Percentiles rank a stretch among this genome's conserved stretches.
Evolutionary conservation across 495 filamentous ascomycete species (phyloP).

Genomic region (Alectoria sarmentosa): DNA sequence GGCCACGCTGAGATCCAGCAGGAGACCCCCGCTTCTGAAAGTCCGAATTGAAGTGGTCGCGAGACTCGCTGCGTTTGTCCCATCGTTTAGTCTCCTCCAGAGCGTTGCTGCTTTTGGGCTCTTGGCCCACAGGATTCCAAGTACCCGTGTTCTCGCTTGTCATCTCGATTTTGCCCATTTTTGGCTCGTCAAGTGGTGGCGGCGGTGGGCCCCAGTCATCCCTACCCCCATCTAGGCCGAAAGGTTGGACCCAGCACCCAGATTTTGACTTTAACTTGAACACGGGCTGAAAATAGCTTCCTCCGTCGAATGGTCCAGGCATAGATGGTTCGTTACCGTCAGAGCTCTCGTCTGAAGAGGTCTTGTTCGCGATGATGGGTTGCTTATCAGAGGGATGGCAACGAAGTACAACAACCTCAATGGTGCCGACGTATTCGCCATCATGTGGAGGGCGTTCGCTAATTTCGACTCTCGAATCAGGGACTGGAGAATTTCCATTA

Average conservation of each 20-base stretch:
- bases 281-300: neutral
- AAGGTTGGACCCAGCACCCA: neutral
- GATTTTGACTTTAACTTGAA: neutral
- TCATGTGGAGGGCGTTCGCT: conserved; percentile 25
- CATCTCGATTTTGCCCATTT: conserved; percentile 7
- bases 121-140: conserved; percentile 7
- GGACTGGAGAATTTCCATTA: conserved; percentile 6
- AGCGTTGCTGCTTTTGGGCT: neutral
- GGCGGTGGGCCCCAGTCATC: conserved; percentile 1
- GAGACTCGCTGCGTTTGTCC: conserved; percentile 4
- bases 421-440: conserved; percentile 37
- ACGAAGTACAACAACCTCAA: conserved; percentile 43
- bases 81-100: neutral
- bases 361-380: neutral
- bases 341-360: conserved; percentile 5
- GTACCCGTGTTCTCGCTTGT: conserved; percentile 4
- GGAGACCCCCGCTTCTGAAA: neutral
- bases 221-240: conserved; percentile 12
- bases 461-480: conserved; percentile 19
- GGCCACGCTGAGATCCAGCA: neutral
- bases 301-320: conserved; percentile 9
- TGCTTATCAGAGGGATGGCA: conserved; percentile 22
- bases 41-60: neutral
- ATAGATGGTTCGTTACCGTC: neutral
- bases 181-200: neutral